Percentiles rank a stretch among this genome's conserved stretches.
phyloP scores from a whole-genome alignment of 2,329 filamentous ascomycete species.

The Rhytidhysteron rufulum region DNA sequence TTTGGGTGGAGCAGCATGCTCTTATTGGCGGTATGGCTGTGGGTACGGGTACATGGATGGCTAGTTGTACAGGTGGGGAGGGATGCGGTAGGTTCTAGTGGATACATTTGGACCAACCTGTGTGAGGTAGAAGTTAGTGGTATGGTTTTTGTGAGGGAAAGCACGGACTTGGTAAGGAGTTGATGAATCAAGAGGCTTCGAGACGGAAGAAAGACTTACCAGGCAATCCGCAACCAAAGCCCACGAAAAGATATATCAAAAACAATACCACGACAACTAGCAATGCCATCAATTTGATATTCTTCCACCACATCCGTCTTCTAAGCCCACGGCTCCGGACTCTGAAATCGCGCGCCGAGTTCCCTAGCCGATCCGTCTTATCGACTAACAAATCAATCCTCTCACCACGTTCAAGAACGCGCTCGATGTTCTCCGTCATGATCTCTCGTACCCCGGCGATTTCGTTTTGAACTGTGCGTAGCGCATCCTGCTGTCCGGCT shows the following conservation, averaged over 20 bases:
- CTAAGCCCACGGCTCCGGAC: slow-evolving; percentile 81
- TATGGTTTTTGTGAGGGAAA: too few species aligned
- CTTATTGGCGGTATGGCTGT: too few species aligned
- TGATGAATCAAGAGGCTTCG: too few species aligned
- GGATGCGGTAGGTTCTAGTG: too few species aligned
- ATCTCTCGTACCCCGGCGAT: slow-evolving; percentile 91
- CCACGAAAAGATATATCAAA: slow-evolving; percentile 66
- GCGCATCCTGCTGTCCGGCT: slow-evolving; percentile 68
- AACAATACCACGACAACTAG: slow-evolving; percentile 68
- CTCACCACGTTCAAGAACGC: slow-evolving; percentile 80
- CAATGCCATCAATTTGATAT: slow-evolving; percentile 88
- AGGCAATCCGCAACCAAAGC: slow-evolving; percentile 68
- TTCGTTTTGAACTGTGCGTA: slow-evolving; percentile 78
- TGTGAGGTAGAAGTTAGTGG: too few species aligned
- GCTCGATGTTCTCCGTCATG: slow-evolving; percentile 94
- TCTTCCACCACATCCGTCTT: slow-evolving; percentile 99
- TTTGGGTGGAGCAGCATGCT: too few species aligned
- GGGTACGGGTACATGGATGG: too few species aligned
- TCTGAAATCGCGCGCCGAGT: slow-evolving; percentile 84
- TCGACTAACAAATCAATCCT: slow-evolving; percentile 90
- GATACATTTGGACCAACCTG: too few species aligned
- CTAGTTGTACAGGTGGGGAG: too few species aligned
- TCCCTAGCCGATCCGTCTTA: slow-evolving; percentile 90
- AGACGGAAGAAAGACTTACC: too few species aligned
- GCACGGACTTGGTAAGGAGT: too few species aligned